phyloP scores from a whole-genome alignment of 1,139 yeast species.

The Pichia terricola region DNA sequence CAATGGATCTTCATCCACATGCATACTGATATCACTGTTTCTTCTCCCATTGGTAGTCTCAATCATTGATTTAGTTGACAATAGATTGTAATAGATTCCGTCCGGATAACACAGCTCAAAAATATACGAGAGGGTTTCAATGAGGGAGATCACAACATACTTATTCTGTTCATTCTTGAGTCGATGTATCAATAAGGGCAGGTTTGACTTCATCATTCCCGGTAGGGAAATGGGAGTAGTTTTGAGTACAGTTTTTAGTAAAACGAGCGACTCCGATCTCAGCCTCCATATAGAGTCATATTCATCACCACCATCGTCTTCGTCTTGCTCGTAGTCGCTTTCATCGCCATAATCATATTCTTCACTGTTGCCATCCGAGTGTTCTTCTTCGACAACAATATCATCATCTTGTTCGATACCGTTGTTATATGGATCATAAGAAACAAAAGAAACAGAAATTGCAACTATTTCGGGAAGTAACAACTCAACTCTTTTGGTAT shows the following conservation, averaged over 20 bases:
- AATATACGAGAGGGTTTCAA: conserved; percentile 28
- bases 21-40: conserved; percentile 23
- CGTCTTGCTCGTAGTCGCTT: conserved; percentile 23
- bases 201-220: conserved; percentile 18
- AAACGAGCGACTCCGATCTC: conserved; percentile 26
- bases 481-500: conserved; percentile 21
- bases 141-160: conserved; percentile 32
- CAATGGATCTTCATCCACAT: conserved; percentile 22
- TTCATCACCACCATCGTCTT: conserved; percentile 31
- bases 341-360: conserved; percentile 28
- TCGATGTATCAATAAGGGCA: conserved; percentile 21
- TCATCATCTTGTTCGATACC: conserved; percentile 26
- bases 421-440: conserved; percentile 41
- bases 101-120: conserved; percentile 20
- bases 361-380: conserved; percentile 29
- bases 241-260: conserved; percentile 23
- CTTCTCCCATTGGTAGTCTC: conserved; percentile 17
- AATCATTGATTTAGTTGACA: conserved; percentile 16
- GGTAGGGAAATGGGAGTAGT: conserved; percentile 28
- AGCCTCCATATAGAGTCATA: conserved; percentile 60
- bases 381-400: conserved; percentile 28
- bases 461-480: conserved; percentile 27
- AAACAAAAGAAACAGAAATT: conserved; percentile 32
- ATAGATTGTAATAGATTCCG: conserved; percentile 23
- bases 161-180: conserved; percentile 33